Evolutionary conservation across 108 stramenopile genomes (phyloP).

Genomic region (Cyclotella sp.): DNA sequence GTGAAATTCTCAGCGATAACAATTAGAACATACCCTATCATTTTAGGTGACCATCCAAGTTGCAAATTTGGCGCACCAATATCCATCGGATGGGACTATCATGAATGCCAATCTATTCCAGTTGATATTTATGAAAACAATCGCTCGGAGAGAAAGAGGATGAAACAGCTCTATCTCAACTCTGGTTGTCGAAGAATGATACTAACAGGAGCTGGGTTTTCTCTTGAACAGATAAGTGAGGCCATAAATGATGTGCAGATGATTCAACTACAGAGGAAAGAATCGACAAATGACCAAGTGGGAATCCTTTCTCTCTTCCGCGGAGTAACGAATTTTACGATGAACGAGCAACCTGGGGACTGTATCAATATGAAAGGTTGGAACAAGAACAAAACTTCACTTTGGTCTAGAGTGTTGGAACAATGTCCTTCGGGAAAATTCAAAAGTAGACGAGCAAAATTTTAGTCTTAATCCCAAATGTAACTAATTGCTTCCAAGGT

Average conservation of each 20-base stretch:
- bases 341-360: background rate
- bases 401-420: background rate
- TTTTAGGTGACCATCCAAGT: conserved; percentile 24
- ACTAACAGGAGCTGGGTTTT: background rate
- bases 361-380: background rate
- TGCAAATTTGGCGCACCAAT: conserved; percentile 29
- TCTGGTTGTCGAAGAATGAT: conserved; percentile 9
- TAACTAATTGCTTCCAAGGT: background rate
- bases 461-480: background rate
- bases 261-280: conserved; percentile 11
- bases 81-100: conserved; percentile 24
- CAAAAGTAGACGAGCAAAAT: background rate
- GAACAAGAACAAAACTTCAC: background rate
- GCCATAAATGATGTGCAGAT: conserved; percentile 11
- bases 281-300: conserved; percentile 17
- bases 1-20: conserved; percentile 9
- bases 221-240: conserved; percentile 12
- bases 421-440: background rate
- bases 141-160: conserved; percentile 2
- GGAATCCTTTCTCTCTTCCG: background rate
- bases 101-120: background rate
- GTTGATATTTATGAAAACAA: conserved; percentile 11
- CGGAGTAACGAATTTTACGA: background rate
- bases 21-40: conserved; percentile 15
- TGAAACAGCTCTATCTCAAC: conserved; percentile 21